Evolutionary conservation across 2,329 filamentous ascomycete genomes (phyloP), one percentile per base, ranked within the genome.

Genomic region (Sporothrix humicola): DNA sequence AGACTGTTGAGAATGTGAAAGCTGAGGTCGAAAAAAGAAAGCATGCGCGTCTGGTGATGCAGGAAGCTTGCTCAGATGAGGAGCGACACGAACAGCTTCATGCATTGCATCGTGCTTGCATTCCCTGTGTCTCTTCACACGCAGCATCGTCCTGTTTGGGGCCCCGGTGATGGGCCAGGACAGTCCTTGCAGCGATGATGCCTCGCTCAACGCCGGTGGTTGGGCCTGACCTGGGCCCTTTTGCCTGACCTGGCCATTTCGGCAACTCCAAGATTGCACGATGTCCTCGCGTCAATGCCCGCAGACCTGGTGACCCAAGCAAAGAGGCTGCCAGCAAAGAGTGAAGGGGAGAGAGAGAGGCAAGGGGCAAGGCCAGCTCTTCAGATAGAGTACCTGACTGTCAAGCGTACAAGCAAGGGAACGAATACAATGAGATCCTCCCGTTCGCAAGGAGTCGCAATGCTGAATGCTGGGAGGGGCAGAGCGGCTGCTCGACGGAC

Each of bases 191-290:
- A 72, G 58, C 26, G 44, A 61, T 48, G 56, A 56, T 23, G 50
- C 68, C 31, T 48, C 37, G 37, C 52, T 8, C 68, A 58, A n/a
- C 50, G 50, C 66, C 10, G 68, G 31, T 15, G 66, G 31, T 44
- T 70, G 50, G 31, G n/a, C 46, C 56, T 61, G 37, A 23, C 23
- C 15, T 50, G n/a, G 42, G 8, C 54, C 52, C 3, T 9, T 9
- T 9, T 9, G 7, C 52, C 17, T 26, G 56, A 56, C 42, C 58
- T 56, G 71, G n/a, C 69, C 65, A 59, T 72, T 59, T 78, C 80
- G 79, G 78, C 75, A 73, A 76, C 74, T 75, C 80, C 78, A 80
- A 83, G 79, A 83, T 83, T 84, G 80, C 79, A 77, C 79, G 79
- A 80, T 78, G 50, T 23, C 52, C 48, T 59, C 71, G 42, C 42